Conservation (phyloP, 257 asterid genomes). For the Solanum bulbocastanum region DNA sequence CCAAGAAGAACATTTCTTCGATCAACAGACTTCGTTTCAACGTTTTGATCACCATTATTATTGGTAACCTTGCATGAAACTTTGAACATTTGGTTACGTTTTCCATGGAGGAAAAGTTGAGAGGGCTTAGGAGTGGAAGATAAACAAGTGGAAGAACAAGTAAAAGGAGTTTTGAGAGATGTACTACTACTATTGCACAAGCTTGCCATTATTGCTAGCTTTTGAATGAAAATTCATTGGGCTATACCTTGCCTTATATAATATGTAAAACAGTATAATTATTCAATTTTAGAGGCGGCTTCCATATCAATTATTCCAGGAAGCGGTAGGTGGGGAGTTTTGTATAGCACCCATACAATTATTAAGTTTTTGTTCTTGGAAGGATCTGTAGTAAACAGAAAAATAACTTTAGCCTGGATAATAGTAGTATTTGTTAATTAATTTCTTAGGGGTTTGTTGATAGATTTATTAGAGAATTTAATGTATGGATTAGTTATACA, state of each 20-base stretch:
- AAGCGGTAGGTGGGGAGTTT: neutral
- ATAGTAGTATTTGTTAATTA: too few species aligned
- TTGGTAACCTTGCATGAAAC: neutral
- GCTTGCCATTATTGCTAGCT: neutral
- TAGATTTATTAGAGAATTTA: too few species aligned
- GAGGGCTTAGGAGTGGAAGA: neutral
- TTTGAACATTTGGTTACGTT: neutral
- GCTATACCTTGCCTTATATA: neutral
- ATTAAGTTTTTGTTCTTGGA: too few species aligned
- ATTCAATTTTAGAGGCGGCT: too few species aligned
- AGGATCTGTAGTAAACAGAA: too few species aligned
- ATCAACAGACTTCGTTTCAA: neutral
- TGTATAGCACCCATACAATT: neutral
- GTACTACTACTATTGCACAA: neutral
- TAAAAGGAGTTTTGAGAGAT: neutral
- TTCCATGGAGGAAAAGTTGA: neutral
- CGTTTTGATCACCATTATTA: neutral
- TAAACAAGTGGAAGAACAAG: neutral
- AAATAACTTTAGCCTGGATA: too few species aligned
- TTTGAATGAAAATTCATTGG: neutral
- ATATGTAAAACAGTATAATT: neutral
- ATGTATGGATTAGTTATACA: too few species aligned
- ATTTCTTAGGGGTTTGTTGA: too few species aligned
- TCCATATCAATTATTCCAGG: neutral
- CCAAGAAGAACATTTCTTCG: slow-evolving; percentile 3